Conservation (phyloP, 306 rosid genomes). For the Begonia masoniana region DNA sequence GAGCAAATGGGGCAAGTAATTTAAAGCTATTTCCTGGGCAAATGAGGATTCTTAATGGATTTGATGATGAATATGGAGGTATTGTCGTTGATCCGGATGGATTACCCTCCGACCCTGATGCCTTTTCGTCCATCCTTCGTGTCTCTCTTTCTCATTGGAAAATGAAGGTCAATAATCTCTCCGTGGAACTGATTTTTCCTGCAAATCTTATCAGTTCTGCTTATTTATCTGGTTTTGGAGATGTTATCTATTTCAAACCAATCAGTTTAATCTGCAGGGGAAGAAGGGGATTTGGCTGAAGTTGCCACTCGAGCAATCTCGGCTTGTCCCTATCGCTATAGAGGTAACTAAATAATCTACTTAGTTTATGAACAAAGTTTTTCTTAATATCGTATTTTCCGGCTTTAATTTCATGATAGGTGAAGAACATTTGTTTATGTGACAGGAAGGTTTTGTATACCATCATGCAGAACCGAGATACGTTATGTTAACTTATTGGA, state of each 20-base stretch:
- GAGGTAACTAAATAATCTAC: slow-evolving; percentile 35
- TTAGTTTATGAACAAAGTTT: too few relatives aligned
- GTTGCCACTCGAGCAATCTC: slow-evolving; percentile 55
- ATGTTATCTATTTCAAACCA: too few relatives aligned
- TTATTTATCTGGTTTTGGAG: too few relatives aligned
- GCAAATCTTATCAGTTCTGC: neutral
- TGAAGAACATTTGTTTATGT: slow-evolving; percentile 13
- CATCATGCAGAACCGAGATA: slow-evolving; percentile 90
- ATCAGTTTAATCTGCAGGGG: slow-evolving; percentile 31
- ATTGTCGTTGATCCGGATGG: slow-evolving; percentile 51
- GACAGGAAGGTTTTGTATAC: slow-evolving; percentile 82
- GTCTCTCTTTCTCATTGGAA: slow-evolving; percentile 75
- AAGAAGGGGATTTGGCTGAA: slow-evolving; percentile 95
- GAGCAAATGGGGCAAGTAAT: slow-evolving; percentile 33
- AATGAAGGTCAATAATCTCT: slow-evolving; percentile 30
- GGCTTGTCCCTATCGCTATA: slow-evolving; percentile 68
- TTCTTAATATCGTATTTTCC: neutral
- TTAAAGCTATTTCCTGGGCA: slow-evolving; percentile 31
- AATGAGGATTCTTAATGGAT: slow-evolving; percentile 43
- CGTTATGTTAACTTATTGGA: slow-evolving; percentile 90
- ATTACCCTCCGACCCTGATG: slow-evolving; percentile 38
- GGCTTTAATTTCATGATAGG: neutral
- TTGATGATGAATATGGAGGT: slow-evolving; percentile 86
- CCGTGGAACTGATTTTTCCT: neutral
- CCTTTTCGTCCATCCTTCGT: slow-evolving; percentile 39